Evolutionary conservation across 202 grass and related monocot species (phyloP).

Genomic region (Brachypodium distachyon): DNA sequence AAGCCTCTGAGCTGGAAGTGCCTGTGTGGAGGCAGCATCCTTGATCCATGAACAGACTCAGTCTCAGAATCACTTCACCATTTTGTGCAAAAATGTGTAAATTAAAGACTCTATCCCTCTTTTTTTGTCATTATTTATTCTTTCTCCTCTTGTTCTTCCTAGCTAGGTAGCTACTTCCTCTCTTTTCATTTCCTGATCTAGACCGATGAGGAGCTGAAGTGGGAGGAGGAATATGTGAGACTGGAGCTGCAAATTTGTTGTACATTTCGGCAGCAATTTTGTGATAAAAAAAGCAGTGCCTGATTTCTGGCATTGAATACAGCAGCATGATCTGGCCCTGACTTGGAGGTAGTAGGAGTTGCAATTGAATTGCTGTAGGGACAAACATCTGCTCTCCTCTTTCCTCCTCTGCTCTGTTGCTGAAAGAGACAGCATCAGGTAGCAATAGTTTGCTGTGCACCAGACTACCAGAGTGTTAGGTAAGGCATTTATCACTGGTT

Average conservation of each 20-base stretch:
- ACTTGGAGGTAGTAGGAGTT: constrained; percentile 22
- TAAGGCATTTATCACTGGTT: not conserved
- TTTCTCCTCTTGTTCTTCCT: not conserved
- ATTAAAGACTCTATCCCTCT: not conserved
- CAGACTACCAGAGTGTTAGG: not conserved
- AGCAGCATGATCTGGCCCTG: constrained; percentile 8
- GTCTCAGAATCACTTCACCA: not conserved
- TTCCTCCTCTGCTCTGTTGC: not conserved
- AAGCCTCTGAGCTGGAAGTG: constrained; percentile 94
- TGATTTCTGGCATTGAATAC: constrained; percentile 9
- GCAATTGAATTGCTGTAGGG: constrained; percentile 2
- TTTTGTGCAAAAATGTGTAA: constrained; percentile 19
- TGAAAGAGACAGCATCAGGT: not conserved
- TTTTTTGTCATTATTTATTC: not conserved
- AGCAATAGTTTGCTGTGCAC: too few species aligned
- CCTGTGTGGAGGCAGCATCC: constrained; percentile 64
- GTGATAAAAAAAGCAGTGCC: not conserved
- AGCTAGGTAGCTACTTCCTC: not conserved
- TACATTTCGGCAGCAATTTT: constrained; percentile 17
- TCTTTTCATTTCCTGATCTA: not conserved
- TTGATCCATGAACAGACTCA: constrained; percentile 49
- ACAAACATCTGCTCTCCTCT: not conserved
- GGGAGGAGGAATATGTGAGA: too few species aligned
- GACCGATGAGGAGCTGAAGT: not conserved
- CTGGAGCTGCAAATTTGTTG: not conserved